phyloP scores from a whole-genome alignment of 2,329 filamentous ascomycete genomes.

The Alternaria conjuncta region DNA sequence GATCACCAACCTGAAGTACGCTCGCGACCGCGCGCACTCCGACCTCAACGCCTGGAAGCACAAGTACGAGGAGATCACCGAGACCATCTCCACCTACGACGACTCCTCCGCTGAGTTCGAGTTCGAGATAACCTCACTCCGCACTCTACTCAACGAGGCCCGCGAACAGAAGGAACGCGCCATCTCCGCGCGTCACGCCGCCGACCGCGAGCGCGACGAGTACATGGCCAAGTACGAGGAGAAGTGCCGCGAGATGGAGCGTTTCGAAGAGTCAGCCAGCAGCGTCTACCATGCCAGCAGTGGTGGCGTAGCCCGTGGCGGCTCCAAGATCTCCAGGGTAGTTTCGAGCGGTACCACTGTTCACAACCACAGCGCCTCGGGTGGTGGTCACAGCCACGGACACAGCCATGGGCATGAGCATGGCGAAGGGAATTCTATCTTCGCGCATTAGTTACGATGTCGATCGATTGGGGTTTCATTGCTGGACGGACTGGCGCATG shows the following conservation, averaged over 20 bases:
- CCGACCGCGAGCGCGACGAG: constrained; percentile 34
- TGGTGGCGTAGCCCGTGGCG: constrained; percentile 2
- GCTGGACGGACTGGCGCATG: neutral
- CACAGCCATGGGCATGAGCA: constrained; percentile 2
- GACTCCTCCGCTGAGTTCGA: constrained; percentile 29
- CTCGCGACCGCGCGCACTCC: constrained; percentile 24
- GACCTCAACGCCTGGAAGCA: constrained; percentile 30
- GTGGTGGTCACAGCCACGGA: neutral
- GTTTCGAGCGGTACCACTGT: constrained; percentile 24
- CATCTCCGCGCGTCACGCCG: constrained; percentile 25
- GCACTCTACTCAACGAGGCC: constrained; percentile 27
- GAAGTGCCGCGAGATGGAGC: constrained; percentile 33
- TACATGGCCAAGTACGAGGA: constrained; percentile 30
- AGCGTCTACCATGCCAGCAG: constrained; percentile 20
- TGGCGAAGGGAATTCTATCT: constrained; percentile 13
- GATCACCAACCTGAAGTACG: constrained; percentile 26
- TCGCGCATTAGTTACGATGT: neutral
- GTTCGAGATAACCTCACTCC: constrained; percentile 31
- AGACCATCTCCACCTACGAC: constrained; percentile 29
- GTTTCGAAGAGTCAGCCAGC: constrained; percentile 25
- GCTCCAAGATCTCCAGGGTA: constrained; percentile 12
- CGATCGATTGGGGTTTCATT: neutral
- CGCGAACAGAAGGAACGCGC: constrained; percentile 35
- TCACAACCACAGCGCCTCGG: constrained; percentile 17
- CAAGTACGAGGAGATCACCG: constrained; percentile 32